Percentiles rank a stretch among this genome's conserved stretches.
These are phyloP conservation scores for Epichloe bromicola DNA, from an alignment of 2,329 filamentous ascomycete species.

Conservation along the genomic window DNA sequence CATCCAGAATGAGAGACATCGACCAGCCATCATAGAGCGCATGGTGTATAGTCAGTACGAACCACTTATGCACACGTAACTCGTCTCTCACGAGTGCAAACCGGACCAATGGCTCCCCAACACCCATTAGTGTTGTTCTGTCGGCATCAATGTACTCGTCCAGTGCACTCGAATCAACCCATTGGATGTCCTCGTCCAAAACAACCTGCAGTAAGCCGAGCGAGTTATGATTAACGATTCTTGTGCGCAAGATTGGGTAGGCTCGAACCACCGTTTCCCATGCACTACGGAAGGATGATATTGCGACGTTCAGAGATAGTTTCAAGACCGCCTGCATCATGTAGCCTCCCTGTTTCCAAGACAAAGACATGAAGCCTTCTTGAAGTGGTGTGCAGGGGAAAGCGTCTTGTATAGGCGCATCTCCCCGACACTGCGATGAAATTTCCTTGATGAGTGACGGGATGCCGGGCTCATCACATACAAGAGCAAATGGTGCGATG, in stretches of 20 bases:
- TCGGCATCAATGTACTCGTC: constrained; percentile 24
- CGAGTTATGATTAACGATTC: constrained; percentile 29
- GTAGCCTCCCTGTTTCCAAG: constrained; percentile 22
- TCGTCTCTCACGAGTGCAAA: constrained; percentile 24
- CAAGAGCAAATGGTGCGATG: neutral
- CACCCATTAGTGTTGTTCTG: constrained; percentile 20
- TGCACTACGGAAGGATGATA: constrained; percentile 5
- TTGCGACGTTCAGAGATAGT: constrained; percentile 3
- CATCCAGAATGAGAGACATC: constrained; percentile 30
- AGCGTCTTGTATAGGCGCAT: neutral
- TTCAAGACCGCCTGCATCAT: constrained; percentile 12
- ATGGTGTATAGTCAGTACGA: constrained; percentile 29
- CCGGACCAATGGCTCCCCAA: constrained; percentile 27
- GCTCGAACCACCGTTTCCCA: constrained; percentile 5
- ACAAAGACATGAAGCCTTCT: constrained; percentile 24
- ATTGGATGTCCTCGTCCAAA: constrained; percentile 21
- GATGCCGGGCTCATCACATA: neutral
- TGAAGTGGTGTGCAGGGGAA: constrained; percentile 25
- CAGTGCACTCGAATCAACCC: constrained; percentile 13
- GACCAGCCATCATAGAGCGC: constrained; percentile 36
- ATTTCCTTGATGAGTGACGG: neutral
- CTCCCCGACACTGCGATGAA: neutral
- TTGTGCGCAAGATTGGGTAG: constrained; percentile 27
- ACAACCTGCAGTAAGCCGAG: constrained; percentile 32
- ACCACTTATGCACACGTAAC: constrained; percentile 23